Percentiles rank a stretch among this genome's conserved stretches.
phyloP scores from a whole-genome alignment of 1,284 basidiomycete species.

The Exsudoporus floridanus region DNA sequence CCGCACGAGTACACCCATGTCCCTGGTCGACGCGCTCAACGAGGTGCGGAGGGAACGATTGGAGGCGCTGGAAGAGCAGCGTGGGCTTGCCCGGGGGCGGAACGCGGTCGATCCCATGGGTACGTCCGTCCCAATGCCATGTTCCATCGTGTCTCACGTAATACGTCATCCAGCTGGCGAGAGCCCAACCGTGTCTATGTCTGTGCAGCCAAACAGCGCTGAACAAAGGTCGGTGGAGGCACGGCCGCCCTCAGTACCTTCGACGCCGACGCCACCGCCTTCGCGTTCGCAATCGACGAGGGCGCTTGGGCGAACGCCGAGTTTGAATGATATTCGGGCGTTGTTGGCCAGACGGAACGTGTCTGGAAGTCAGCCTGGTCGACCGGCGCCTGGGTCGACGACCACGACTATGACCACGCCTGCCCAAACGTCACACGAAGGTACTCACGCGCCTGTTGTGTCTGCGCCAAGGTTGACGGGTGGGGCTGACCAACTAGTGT shows the following conservation, averaged over 20 bases:
- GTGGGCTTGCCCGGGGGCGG: not conserved
- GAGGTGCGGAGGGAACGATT: slow-evolving; percentile 15
- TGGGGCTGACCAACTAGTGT: not conserved
- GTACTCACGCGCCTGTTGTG: not conserved
- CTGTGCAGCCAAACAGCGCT: not conserved
- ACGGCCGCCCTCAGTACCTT: not conserved
- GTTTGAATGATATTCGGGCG: slow-evolving; percentile 20
- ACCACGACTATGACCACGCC: not conserved
- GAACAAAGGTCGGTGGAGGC: not conserved
- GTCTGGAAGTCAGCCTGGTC: not conserved
- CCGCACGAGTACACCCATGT: slow-evolving; percentile 11
- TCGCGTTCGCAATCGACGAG: not conserved
- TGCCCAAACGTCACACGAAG: not conserved
- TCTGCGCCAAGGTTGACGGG: not conserved
- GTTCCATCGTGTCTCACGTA: slow-evolving; percentile 1
- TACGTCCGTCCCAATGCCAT: not conserved
- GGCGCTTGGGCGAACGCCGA: slow-evolving; percentile 7
- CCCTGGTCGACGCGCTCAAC: slow-evolving; percentile 26
- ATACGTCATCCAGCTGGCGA: slow-evolving; percentile 1
- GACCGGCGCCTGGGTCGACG: not conserved
- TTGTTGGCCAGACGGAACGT: slow-evolving; percentile 15
- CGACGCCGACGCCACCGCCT: not conserved
- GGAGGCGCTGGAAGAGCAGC: not conserved
- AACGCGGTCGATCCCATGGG: not conserved
- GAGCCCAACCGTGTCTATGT: not conserved